These are phyloP conservation scores for Ascochyta fabae DNA, from an alignment of 2,329 filamentous ascomycete genomes.

Conservation along the genomic window DNA sequence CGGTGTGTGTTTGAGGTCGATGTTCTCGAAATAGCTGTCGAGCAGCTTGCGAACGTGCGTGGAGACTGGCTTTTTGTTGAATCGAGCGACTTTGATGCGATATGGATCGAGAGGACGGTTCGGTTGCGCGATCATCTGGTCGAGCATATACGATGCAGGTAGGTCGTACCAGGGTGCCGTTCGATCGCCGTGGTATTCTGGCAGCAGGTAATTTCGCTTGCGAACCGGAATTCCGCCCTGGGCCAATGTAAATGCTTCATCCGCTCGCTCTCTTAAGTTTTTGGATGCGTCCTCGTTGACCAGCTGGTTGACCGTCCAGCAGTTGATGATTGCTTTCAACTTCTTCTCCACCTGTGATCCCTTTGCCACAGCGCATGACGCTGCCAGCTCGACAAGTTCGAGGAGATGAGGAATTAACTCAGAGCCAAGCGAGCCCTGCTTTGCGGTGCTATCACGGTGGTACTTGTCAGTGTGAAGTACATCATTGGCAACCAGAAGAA, in stretches of 20 bases:
- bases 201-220: conserved; percentile 70
- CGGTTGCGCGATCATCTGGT: conserved; percentile 78
- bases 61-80: conserved; percentile 70
- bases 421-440: conserved; percentile 17
- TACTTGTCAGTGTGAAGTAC: conserved; percentile 62
- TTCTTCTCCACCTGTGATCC: conserved; percentile 71
- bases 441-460: conserved; percentile 22
- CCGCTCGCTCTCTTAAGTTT: conserved; percentile 66
- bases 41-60: conserved; percentile 74
- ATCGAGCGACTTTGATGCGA: conserved; percentile 66
- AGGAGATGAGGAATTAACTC: conserved; percentile 64
- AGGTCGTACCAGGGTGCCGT: conserved; percentile 80
- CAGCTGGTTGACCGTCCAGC: conserved; percentile 75
- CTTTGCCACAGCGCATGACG: conserved; percentile 60
- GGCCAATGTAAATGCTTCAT: conserved; percentile 49
- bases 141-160: conserved; percentile 81
- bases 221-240: conserved; percentile 50
- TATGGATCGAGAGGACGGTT: conserved; percentile 74
- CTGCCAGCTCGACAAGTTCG: conserved; percentile 66
- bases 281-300: conserved; percentile 62
- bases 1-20: conserved; percentile 57
- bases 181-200: conserved; percentile 76
- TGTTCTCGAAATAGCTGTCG: conserved; percentile 69
- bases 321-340: conserved; percentile 62
- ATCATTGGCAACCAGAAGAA: conserved; percentile 82